phyloP scores from a whole-genome alignment of 257 asterid species.

The Rhazya stricta region DNA sequence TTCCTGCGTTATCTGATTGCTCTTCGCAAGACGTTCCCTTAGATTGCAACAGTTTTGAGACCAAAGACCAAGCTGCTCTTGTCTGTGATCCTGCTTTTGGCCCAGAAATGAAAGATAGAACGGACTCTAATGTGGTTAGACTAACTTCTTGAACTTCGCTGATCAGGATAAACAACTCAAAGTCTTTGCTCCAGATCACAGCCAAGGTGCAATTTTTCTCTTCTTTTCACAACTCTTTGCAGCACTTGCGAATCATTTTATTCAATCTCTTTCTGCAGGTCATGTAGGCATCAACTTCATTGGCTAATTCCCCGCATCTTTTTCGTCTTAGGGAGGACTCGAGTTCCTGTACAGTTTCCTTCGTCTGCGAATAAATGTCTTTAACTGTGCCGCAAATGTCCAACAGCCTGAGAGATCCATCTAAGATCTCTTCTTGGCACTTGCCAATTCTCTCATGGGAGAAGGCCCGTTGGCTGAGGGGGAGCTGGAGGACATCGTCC shows the following conservation, averaged over 20 bases:
- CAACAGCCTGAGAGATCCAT: slow-evolving; percentile 21
- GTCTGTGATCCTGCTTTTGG: no score
- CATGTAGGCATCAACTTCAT: slow-evolving; percentile 19
- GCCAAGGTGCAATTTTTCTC: slow-evolving; percentile 5
- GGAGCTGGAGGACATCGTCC: slow-evolving; percentile 20
- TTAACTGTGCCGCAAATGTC: slow-evolving; percentile 14
- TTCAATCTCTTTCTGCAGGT: slow-evolving; percentile 26
- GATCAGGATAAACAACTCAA: slow-evolving; percentile 1
- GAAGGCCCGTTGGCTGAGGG: slow-evolving; percentile 18
- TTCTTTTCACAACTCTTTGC: slow-evolving; percentile 21
- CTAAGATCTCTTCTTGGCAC: slow-evolving; percentile 9
- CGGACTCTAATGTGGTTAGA: slow-evolving; percentile 16
- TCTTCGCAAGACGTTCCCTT: neutral
- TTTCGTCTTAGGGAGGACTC: slow-evolving; percentile 25
- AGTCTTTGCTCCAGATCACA: neutral
- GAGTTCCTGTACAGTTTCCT: slow-evolving; percentile 20
- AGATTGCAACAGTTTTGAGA: slow-evolving; percentile 26
- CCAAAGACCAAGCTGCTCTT: slow-evolving; percentile 35
- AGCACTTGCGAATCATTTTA: slow-evolving; percentile 19
- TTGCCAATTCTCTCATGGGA: neutral
- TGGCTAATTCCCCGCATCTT: neutral
- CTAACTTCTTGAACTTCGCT: slow-evolving; percentile 22
- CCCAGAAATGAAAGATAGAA: slow-evolving; percentile 19
- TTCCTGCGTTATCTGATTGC: neutral
- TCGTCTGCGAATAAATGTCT: slow-evolving; percentile 19